Base-by-base conservation (phyloP, 1,139 yeast genomes). In the Chernovozyma aurita region DNA sequence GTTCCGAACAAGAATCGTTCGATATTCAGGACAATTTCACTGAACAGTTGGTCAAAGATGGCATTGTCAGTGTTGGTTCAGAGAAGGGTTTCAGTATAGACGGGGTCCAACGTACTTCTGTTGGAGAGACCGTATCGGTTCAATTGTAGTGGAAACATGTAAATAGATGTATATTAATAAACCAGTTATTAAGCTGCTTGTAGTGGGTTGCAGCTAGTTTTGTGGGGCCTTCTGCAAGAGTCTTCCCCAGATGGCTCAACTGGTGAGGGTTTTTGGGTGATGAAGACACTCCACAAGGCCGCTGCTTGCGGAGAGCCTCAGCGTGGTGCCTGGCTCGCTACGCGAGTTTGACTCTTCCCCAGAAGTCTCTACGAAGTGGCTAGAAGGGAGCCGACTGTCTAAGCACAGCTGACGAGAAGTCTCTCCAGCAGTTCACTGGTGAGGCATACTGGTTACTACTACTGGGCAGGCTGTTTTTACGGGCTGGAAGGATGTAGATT, bases 61-160 rank as follows among this genome's bases (percentile, higher is more conserved):
- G 52, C 3, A 50, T 60, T 3, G 63, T 70, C 46, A 75, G 77
- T 2, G 50, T 69, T 36, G 80, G 80, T 1, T 57, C 70, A 30
- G 80, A 75, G 43, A 40, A 39, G 6, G 81, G 80, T 1, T 67
- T 72, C 41, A 41, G 36, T 8, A 49, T 59, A 35, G 59, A 74
- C 43, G 66, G 59, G 0, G 52, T 67, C 12, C 59, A 63, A 45
- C 70, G 71, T 49, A 52, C 51, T 25, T 63, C 77, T 1, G 57
- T 66, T 3, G 78, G 79, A 0, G 80, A 74, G 43, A 39, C 22
- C 11, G 30, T 24, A 18, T 14, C 17, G 20, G 15, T 36, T n/a
- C 15, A 17, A 25, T 30, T 33, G 25, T 31, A 22, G n/a, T n/a
- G n/a, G n/a, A 16, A 16, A 13, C 4, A 24, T 18, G 16, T 29